These are phyloP conservation scores for Wickerhamomyces rabaulensis DNA, from an alignment of 805 yeast species.

Conservation along the genomic window DNA sequence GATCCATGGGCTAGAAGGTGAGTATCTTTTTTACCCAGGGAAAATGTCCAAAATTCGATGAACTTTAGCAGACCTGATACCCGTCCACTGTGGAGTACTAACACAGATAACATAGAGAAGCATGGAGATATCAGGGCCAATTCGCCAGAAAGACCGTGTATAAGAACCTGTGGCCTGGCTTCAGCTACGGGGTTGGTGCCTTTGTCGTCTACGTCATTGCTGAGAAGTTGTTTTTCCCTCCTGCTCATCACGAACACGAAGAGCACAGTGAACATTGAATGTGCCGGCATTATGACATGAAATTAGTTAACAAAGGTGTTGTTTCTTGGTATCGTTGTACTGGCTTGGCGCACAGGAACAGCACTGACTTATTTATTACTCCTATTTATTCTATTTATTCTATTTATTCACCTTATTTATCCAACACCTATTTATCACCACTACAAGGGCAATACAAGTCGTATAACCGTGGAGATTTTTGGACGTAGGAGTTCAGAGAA, in stretches of 20 bases:
- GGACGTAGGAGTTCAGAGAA: too few relatives aligned
- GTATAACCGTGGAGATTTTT: too few relatives aligned
- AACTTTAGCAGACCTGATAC: too few relatives aligned
- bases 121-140: constrained; percentile 86
- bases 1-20: constrained; percentile 50
- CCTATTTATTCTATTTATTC: neutral
- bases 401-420: constrained; percentile 5
- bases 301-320: constrained; percentile 7
- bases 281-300: too few relatives aligned
- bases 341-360: neutral
- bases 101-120: constrained; percentile 56
- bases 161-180: constrained; percentile 73
- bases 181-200: constrained; percentile 73
- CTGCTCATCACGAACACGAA: constrained; percentile 11
- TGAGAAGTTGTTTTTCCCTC: constrained; percentile 21
- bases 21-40: constrained; percentile 14
- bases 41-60: too few relatives aligned
- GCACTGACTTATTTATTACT: neutral
- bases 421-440: too few relatives aligned
- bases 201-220: constrained; percentile 55
- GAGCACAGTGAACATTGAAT: constrained; percentile 5
- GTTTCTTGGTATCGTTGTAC: neutral
- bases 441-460: too few relatives aligned
- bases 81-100: neutral
- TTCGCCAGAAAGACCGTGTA: constrained; percentile 67